phyloP scores from a whole-genome alignment of 345 rosid genomes.

The Eucalyptus sp. region DNA sequence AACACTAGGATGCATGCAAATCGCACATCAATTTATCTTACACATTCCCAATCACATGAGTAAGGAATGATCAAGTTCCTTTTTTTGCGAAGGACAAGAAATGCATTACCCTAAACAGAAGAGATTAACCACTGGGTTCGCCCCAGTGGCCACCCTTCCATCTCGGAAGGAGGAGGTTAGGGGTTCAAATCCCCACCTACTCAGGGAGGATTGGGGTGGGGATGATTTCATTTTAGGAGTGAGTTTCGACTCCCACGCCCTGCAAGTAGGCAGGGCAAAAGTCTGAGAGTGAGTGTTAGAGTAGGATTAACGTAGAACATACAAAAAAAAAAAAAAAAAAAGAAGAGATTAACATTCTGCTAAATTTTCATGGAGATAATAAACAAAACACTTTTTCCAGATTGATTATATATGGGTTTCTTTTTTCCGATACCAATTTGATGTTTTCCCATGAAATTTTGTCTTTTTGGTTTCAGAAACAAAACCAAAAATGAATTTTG shows the following conservation, averaged over 20 bases:
- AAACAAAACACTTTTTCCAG: too few species aligned
- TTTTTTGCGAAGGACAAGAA: not conserved
- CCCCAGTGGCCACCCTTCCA: too few species aligned
- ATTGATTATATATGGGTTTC: not conserved
- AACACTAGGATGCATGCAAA: not conserved
- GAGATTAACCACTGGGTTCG: too few species aligned
- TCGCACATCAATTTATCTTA: not conserved
- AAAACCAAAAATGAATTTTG: accelerated
- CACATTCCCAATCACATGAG: not conserved
- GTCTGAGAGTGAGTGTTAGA: too few species aligned
- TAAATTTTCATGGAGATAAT: not conserved
- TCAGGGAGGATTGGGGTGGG: too few species aligned
- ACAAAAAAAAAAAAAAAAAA: too few species aligned
- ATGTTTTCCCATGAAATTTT: not conserved
- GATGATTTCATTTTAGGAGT: too few species aligned
- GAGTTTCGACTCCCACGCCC: too few species aligned
- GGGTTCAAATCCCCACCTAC: too few species aligned
- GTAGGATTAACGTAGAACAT: too few species aligned
- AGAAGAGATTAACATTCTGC: not conserved
- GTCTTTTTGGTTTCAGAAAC: not conserved
- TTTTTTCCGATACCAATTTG: not conserved
- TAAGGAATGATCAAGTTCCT: not conserved
- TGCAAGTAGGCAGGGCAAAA: too few species aligned
- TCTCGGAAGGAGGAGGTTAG: too few species aligned
- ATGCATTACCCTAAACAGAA: not conserved